These are phyloP conservation scores for Trametes elegans DNA, from an alignment of 768 basidiomycete species.

Conservation along the genomic window DNA sequence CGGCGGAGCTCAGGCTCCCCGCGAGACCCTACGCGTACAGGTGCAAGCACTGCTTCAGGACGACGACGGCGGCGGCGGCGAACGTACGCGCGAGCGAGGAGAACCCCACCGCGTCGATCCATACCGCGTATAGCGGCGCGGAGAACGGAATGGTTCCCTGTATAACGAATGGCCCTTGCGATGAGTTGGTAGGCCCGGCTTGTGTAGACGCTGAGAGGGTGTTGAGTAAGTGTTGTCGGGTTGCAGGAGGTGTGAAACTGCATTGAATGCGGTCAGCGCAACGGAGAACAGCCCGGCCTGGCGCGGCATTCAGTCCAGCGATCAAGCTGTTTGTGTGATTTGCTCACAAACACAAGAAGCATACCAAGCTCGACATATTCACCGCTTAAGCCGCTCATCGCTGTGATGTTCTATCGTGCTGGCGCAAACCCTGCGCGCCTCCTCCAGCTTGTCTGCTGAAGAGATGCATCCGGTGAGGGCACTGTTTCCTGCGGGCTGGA, in stretches of 20 bases:
- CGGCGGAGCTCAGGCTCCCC: conserved; percentile 19
- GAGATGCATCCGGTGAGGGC: neutral
- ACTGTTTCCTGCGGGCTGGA: neutral
- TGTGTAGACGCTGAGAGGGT: no score
- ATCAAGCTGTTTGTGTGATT: neutral
- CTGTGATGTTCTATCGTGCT: conserved; percentile 3
- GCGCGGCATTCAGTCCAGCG: no score
- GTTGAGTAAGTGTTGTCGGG: conserved; percentile 1
- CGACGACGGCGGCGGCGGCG: conserved; percentile 23
- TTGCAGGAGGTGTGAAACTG: conserved; percentile 13
- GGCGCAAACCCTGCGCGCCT: conserved; percentile 12
- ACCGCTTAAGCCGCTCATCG: conserved; percentile 9
- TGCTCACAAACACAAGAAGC: conserved; percentile 18
- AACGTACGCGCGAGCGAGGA: conserved; percentile 23
- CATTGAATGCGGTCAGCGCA: conserved; percentile 17
- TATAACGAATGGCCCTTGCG: neutral
- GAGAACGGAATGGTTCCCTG: no score
- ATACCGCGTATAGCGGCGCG: conserved; percentile 3
- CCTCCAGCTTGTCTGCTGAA: conserved; percentile 1
- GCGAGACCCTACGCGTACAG: conserved; percentile 12
- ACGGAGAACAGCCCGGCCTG: conserved; percentile 22
- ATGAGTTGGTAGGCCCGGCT: no score
- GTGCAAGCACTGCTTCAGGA: conserved; percentile 29
- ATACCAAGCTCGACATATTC: conserved; percentile 18
- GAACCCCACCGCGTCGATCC: conserved; percentile 27